Evolutionary conservation across 2,329 filamentous ascomycete genomes (phyloP).

Genomic region (Calonectria naviculata): DNA sequence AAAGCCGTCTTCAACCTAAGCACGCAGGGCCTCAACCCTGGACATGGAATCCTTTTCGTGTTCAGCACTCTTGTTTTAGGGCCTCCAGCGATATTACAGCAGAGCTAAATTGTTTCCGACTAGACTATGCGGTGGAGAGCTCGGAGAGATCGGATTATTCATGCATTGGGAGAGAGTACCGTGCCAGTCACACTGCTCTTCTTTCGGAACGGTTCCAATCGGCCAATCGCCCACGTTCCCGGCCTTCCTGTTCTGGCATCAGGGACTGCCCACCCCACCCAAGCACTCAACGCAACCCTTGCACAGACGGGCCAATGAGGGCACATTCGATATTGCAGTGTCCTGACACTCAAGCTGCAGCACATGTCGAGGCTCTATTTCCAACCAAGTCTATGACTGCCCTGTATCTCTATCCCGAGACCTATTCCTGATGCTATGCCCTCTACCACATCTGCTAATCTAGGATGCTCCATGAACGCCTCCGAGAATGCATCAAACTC

Average conservation of each 20-base stretch:
- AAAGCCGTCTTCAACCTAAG: neutral
- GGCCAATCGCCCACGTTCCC: neutral
- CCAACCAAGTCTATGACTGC: neutral
- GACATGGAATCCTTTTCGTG: neutral
- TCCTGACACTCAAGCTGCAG: neutral
- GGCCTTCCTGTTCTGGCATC: constrained; percentile 22
- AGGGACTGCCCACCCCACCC: constrained; percentile 1
- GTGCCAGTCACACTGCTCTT: neutral
- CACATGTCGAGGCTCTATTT: neutral
- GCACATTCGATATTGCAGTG: neutral
- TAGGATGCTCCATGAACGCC: constrained; percentile 18
- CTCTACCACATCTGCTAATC: neutral
- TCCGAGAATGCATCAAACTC: constrained; percentile 15
- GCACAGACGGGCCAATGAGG: constrained; percentile 12
- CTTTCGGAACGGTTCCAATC: neutral
- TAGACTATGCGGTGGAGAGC: neutral
- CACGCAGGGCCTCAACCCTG: neutral
- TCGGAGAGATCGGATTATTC: constrained; percentile 6
- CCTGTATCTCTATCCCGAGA: neutral
- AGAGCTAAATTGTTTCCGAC: neutral
- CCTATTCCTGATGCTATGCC: neutral
- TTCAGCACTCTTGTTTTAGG: neutral
- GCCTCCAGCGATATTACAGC: neutral
- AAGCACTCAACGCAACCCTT: constrained; percentile 6
- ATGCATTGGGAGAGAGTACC: neutral